Conservation (phyloP, 305 asterid genomes). For the Striga hermonthica region DNA sequence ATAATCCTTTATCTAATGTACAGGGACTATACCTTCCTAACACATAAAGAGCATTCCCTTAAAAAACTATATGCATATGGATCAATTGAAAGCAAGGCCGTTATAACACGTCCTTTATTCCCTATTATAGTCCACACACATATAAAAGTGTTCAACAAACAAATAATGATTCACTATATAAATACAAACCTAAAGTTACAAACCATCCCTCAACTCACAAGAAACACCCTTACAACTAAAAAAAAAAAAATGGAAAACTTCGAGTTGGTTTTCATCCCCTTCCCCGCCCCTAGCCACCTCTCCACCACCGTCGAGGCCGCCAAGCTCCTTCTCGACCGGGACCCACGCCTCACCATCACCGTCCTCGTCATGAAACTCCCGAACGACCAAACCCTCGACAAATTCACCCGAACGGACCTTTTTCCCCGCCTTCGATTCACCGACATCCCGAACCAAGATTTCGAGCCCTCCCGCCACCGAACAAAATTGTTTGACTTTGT, state of each 20-base stretch:
- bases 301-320: constrained; percentile 51
- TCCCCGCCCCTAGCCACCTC: constrained; percentile 55
- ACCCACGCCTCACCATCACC: constrained; percentile 40
- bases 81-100: no score
- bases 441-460: constrained; percentile 30
- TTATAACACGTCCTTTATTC: no score
- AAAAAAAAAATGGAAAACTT: neutral
- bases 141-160: no score
- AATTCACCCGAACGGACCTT: constrained; percentile 20
- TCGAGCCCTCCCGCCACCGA: neutral
- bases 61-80: no score
- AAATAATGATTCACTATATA: no score
- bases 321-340: constrained; percentile 44
- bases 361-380: constrained; percentile 43
- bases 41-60: no score
- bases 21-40: no score
- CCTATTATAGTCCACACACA: no score
- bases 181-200: no score
- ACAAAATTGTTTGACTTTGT: constrained; percentile 1
- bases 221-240: neutral
- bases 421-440: constrained; percentile 33
- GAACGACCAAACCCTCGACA: constrained; percentile 25
- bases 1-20: no score
- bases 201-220: neutral
- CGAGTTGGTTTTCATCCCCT: constrained; percentile 43